phyloP scores from a whole-genome alignment of 257 asterid genomes.

The Catharanthus roseus region DNA sequence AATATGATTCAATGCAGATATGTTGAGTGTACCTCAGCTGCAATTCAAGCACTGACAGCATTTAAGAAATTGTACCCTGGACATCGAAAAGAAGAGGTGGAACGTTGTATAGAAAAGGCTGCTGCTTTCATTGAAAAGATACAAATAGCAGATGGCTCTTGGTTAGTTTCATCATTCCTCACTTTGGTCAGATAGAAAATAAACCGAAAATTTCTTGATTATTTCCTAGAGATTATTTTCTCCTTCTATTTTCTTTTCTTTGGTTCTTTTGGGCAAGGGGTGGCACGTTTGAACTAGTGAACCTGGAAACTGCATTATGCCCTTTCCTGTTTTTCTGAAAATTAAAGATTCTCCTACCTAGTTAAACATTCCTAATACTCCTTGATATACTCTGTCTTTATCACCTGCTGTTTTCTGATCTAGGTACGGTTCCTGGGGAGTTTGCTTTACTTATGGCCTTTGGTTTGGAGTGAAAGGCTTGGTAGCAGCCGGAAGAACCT shows the following conservation, averaged over 20 bases:
- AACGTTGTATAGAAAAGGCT: constrained; percentile 55
- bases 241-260: constrained; percentile 2
- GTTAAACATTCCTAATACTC: constrained; percentile 1
- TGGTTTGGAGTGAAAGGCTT: constrained; percentile 94
- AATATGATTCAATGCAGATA: constrained; percentile 45
- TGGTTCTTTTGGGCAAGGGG: neutral
- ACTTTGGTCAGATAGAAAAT: constrained; percentile 4
- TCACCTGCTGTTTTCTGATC: neutral
- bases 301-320: neutral
- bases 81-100: constrained; percentile 74
- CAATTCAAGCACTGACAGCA: constrained; percentile 75
- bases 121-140: constrained; percentile 63
- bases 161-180: constrained; percentile 44
- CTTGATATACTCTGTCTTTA: too few relatives aligned
- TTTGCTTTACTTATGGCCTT: constrained; percentile 87
- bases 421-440: constrained; percentile 99
- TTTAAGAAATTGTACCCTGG: constrained; percentile 80
- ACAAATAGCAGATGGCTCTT: constrained; percentile 87
- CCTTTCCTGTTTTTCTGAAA: constrained; percentile 1
- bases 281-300: neutral
- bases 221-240: constrained; percentile 13
- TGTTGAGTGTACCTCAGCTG: constrained; percentile 96
- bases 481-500: constrained; percentile 75
- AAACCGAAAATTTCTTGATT: neutral
- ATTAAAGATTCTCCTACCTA: neutral